Conservation (phyloP, 2,329 filamentous ascomycete species). For the Pyricularia sp. region DNA sequence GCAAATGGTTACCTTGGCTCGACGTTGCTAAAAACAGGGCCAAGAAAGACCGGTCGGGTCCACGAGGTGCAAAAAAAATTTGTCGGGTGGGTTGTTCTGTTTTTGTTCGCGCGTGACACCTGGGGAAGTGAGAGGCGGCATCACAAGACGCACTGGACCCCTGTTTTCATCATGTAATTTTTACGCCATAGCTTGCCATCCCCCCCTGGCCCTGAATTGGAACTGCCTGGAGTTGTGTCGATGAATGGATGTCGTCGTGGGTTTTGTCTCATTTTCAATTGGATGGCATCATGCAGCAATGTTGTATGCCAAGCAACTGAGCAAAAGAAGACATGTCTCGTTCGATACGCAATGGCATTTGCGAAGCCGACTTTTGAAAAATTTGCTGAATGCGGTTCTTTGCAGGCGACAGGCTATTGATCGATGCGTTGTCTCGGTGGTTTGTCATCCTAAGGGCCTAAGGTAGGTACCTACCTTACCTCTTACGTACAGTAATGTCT, state of each 20-base stretch:
- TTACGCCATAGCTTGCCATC: slow-evolving; percentile 15
- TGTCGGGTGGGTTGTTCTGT: slow-evolving; percentile 3
- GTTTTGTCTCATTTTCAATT: not conserved
- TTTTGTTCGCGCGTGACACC: not conserved
- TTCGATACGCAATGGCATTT: not conserved
- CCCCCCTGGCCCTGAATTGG: not conserved
- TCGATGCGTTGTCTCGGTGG: too few species aligned
- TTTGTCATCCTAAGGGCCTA: too few species aligned
- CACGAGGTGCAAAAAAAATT: not conserved
- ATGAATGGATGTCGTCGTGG: not conserved
- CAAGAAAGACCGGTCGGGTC: not conserved
- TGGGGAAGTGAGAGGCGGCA: slow-evolving; percentile 3
- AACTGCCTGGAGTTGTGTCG: not conserved
- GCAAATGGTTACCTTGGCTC: not conserved
- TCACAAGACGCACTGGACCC: slow-evolving; percentile 10
- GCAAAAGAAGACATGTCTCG: not conserved
- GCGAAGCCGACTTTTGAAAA: not conserved
- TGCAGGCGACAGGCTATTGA: too few species aligned
- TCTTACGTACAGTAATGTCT: too few species aligned
- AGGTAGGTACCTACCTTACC: too few species aligned
- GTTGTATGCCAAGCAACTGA: not conserved
- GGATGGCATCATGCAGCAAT: not conserved
- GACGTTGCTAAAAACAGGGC: not conserved
- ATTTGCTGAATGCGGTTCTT: not conserved
- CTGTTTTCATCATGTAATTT: slow-evolving; percentile 16